Evolutionary conservation across 495 filamentous ascomycete genomes (phyloP).

Genomic region (Penicillium ucsense): DNA sequence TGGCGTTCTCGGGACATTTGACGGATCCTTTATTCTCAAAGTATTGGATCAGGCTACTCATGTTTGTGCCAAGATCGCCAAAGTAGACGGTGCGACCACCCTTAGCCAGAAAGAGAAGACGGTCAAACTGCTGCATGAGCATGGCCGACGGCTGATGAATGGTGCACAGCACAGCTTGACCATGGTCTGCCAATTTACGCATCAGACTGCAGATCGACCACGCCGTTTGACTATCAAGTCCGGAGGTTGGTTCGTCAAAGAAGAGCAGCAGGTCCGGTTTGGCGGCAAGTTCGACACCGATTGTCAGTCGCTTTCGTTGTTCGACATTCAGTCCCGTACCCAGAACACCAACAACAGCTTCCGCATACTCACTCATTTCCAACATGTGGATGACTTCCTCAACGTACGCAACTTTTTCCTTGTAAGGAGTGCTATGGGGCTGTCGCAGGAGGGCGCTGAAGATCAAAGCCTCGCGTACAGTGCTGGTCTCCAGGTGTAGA

Average conservation of each 20-base stretch:
- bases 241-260: conserved; percentile 56
- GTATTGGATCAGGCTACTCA: conserved; percentile 57
- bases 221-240: conserved; percentile 54
- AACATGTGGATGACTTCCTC: conserved; percentile 83
- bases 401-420: conserved; percentile 81
- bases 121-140: conserved; percentile 87
- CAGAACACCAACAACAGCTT: conserved; percentile 78
- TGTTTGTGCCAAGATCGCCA: conserved; percentile 71
- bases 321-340: conserved; percentile 87
- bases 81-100: conserved; percentile 71
- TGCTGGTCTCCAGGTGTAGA: conserved; percentile 74
- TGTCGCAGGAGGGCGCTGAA: conserved; percentile 85
- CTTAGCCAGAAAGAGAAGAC: conserved; percentile 66
- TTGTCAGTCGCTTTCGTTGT: conserved; percentile 79
- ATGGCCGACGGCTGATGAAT: conserved; percentile 93
- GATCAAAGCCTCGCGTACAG: conserved; percentile 69
- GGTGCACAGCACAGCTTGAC: conserved; percentile 87
- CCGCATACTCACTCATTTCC: conserved; percentile 73
- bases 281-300: conserved; percentile 82
- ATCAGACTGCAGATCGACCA: conserved; percentile 75
- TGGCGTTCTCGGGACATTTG: conserved; percentile 58
- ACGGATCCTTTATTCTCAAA: conserved; percentile 65
- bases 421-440: conserved; percentile 52
- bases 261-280: conserved; percentile 83
- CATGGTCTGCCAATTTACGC: conserved; percentile 71